Evolutionary conservation across 305 asterid species (phyloP).

Genomic region (Fraxinus greggii): DNA sequence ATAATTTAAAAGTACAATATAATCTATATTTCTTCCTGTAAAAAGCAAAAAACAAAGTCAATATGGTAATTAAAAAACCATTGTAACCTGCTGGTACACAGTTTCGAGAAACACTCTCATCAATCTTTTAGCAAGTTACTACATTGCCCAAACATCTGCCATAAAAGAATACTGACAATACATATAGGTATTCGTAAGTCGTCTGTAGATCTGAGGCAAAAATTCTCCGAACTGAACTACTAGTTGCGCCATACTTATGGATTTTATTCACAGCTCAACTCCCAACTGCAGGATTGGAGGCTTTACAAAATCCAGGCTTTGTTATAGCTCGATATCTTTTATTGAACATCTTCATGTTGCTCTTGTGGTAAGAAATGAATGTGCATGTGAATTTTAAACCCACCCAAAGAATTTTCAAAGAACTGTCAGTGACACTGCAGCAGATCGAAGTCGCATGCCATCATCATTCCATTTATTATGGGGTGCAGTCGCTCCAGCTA

Average conservation of each 20-base stretch:
- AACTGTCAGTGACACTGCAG: constrained; percentile 80
- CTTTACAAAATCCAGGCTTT: background rate
- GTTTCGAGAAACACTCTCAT: background rate
- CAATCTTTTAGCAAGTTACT: background rate
- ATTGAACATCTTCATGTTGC: background rate
- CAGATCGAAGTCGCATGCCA: constrained; percentile 84
- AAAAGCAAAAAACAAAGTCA: background rate
- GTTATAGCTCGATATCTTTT: background rate
- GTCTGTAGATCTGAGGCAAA: background rate
- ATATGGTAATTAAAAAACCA: no score
- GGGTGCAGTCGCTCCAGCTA: constrained; percentile 91
- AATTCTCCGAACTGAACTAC: background rate
- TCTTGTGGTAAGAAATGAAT: background rate
- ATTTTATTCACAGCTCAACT: background rate
- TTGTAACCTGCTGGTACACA: background rate
- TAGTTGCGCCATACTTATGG: background rate
- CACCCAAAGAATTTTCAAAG: constrained; percentile 6
- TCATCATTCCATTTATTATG: constrained; percentile 65
- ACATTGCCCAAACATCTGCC: background rate
- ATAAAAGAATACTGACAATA: background rate
- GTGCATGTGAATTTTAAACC: background rate
- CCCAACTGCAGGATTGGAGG: background rate
- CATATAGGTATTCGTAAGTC: background rate
- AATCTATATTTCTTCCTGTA: background rate
- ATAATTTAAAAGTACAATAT: background rate